Evolutionary conservation across 371 early-diverging fungal genomes (phyloP).

Genomic region (Zychaea mexicana): DNA sequence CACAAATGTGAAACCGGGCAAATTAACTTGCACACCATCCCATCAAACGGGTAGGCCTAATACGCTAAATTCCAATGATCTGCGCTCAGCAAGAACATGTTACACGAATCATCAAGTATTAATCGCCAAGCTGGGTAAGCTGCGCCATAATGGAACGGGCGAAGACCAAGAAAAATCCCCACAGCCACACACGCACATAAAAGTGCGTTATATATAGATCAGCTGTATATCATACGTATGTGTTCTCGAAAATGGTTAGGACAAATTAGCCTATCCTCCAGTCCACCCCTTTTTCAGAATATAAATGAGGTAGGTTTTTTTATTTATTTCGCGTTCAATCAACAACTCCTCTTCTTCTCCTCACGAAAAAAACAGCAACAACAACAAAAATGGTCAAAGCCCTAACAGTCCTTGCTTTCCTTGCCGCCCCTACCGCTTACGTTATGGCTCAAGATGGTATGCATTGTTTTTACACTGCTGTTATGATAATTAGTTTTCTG

Average conservation of each 20-base stretch:
- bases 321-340: neutral
- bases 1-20: neutral
- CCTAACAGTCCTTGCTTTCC: neutral
- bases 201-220: neutral
- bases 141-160: neutral
- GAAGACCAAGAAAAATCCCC: neutral
- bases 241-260: neutral
- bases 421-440: neutral
- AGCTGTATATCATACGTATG: too few relatives aligned
- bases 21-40: neutral
- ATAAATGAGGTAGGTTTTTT: too few relatives aligned
- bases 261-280: neutral
- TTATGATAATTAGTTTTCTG: too few relatives aligned
- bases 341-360: neutral
- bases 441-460: constrained; percentile 2
- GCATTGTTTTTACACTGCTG: neutral
- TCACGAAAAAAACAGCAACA: neutral
- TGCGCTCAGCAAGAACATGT: neutral
- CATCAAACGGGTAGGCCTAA: neutral
- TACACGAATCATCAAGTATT: neutral
- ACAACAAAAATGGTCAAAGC: neutral
- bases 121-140: neutral
- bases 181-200: neutral
- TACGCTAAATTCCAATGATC: neutral
- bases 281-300: too few relatives aligned